These are phyloP conservation scores for Aspergillus awamori DNA, from an alignment of 2,329 filamentous ascomycete species.

Conservation along the genomic window DNA sequence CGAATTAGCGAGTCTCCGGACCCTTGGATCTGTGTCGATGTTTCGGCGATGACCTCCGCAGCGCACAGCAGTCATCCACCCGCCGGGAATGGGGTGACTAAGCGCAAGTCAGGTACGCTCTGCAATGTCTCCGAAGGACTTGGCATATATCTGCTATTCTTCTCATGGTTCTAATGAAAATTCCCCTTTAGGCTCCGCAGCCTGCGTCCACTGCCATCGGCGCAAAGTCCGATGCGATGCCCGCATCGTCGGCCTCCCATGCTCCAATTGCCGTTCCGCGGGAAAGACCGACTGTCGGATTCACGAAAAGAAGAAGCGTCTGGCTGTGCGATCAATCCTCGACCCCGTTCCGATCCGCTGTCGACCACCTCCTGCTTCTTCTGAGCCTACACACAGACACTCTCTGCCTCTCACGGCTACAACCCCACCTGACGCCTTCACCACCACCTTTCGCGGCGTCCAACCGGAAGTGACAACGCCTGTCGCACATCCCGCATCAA, in stretches of 20 bases:
- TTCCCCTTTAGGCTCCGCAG: constrained; percentile 40
- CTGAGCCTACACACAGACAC: constrained; percentile 26
- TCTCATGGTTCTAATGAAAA: constrained; percentile 1
- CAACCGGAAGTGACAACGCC: constrained; percentile 25
- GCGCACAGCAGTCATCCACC: constrained; percentile 37
- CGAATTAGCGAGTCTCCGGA: constrained; percentile 20
- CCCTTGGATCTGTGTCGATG: constrained; percentile 24
- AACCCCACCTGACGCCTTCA: constrained; percentile 29
- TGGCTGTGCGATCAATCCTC: constrained; percentile 44
- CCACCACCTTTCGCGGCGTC: constrained; percentile 29
- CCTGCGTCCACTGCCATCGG: constrained; percentile 54
- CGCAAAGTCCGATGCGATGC: constrained; percentile 58
- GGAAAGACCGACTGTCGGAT: constrained; percentile 49
- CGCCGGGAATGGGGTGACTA: constrained; percentile 40
- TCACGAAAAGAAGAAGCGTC: constrained; percentile 55
- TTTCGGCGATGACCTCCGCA: constrained; percentile 42
- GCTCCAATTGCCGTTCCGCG: constrained; percentile 52
- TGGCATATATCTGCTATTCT: background rate
- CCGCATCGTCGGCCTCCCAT: constrained; percentile 50
- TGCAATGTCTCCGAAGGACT: background rate
- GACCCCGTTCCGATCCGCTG: constrained; percentile 52
- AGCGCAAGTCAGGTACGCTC: constrained; percentile 42
- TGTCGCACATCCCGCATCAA: constrained; percentile 18
- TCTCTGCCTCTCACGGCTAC: constrained; percentile 24
- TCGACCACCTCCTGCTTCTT: constrained; percentile 37